Evolutionary conservation across 169 alveolate species (phyloP).

Genomic region (Eimeria necatrix): DNA sequence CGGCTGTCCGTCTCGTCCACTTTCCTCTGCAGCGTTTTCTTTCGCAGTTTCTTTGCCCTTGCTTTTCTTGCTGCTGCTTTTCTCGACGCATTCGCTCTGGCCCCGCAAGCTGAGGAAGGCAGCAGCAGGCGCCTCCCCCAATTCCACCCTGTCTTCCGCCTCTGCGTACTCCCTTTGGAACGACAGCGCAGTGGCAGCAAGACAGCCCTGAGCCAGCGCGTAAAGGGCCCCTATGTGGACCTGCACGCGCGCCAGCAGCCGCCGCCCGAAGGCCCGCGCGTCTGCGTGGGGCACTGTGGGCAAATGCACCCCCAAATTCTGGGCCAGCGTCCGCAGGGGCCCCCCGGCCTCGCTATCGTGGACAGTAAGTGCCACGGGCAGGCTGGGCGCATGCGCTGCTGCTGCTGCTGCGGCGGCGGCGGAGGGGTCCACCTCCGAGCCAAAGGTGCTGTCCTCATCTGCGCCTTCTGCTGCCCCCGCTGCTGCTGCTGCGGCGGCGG

Average conservation of each 20-base stretch:
- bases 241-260: constrained; percentile 45
- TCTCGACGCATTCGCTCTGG: background rate
- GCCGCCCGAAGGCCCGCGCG: background rate
- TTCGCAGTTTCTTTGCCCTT: background rate
- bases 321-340: background rate
- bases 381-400: background rate
- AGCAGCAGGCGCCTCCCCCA: constrained; percentile 16
- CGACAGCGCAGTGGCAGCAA: constrained; percentile 20
- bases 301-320: background rate
- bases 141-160: background rate
- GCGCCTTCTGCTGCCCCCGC: background rate
- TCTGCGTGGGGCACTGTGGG: constrained; percentile 16
- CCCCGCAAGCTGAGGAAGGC: background rate
- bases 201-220: constrained; percentile 21
- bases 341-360: constrained; percentile 17
- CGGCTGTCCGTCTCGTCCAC: too few relatives aligned
- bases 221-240: constrained; percentile 21
- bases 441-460: background rate
- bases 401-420: background rate
- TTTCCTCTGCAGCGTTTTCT: too few relatives aligned
- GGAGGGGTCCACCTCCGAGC: background rate
- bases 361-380: background rate
- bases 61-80: background rate
- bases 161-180: constrained; percentile 31
- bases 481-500: background rate